These are phyloP conservation scores for Falciphora oryzae DNA, from an alignment of 2,329 filamentous ascomycete species.

Conservation along the genomic window DNA sequence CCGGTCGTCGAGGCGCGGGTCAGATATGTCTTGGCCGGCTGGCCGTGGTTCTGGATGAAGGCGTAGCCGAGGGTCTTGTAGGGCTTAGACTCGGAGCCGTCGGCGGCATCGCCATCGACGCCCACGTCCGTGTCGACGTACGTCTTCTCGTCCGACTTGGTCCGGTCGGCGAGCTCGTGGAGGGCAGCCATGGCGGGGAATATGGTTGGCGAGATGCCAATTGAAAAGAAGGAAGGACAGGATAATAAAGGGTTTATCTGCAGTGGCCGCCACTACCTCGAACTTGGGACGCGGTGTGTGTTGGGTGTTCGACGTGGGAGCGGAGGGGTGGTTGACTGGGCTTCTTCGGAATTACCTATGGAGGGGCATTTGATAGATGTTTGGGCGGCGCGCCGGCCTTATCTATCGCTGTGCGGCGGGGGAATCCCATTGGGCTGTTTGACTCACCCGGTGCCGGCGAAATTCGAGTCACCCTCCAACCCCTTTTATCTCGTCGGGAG, in stretches of 20 bases:
- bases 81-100: slow-evolving; percentile 66
- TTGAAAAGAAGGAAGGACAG: neutral
- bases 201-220: too few species aligned
- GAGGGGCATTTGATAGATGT: neutral
- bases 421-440: too few species aligned
- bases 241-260: neutral
- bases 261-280: neutral
- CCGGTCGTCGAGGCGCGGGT: slow-evolving; percentile 63
- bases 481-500: too few species aligned
- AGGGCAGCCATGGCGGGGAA: slow-evolving; percentile 32
- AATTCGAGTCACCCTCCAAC: too few species aligned
- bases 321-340: too few species aligned
- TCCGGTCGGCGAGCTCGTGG: slow-evolving; percentile 45
- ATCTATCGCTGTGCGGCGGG: neutral
- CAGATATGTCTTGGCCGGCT: slow-evolving; percentile 55
- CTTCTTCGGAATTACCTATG: neutral
- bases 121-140: slow-evolving; percentile 81
- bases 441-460: too few species aligned
- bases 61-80: slow-evolving; percentile 79
- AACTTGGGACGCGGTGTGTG: neutral
- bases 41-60: slow-evolving; percentile 63
- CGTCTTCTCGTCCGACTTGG: slow-evolving; percentile 43
- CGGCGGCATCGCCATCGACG: slow-evolving; percentile 59
- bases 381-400: neutral
- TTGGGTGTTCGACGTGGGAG: too few species aligned